Conservation (phyloP, 257 asterid genomes). For the Eustoma russellianum region DNA sequence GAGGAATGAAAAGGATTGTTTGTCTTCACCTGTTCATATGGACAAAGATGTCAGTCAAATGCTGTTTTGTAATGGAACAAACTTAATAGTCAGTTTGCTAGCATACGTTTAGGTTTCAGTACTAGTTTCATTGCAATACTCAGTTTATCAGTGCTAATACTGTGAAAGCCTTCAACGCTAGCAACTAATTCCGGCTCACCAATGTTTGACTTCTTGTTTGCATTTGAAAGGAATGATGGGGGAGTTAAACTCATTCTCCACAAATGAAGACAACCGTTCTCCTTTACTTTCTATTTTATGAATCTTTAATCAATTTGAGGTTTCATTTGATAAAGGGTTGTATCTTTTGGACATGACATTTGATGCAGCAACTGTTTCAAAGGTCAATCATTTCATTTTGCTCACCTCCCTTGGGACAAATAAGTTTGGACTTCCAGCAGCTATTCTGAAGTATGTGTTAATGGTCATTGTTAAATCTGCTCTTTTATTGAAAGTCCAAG, state of each 20-base stretch:
- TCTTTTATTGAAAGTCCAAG: too few species aligned
- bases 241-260: neutral
- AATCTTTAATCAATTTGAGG: neutral
- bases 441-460: conserved; percentile 69
- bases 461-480: neutral
- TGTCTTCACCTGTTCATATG: too few species aligned
- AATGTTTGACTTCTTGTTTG: neutral
- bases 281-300: neutral
- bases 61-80: too few species aligned
- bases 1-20: too few species aligned
- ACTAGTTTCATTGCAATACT: too few species aligned
- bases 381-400: conserved; percentile 74
- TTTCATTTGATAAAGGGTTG: neutral
- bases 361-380: conserved; percentile 64
- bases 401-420: conserved; percentile 93
- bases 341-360: neutral
- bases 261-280: neutral
- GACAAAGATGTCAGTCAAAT: too few species aligned
- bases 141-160: too few species aligned
- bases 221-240: too few species aligned
- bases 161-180: too few species aligned
- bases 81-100: too few species aligned
- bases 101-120: too few species aligned
- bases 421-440: conserved; percentile 93
- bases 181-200: neutral